Evolutionary conservation across 345 rosid species (phyloP).

Genomic region (Carallia brachiata): DNA sequence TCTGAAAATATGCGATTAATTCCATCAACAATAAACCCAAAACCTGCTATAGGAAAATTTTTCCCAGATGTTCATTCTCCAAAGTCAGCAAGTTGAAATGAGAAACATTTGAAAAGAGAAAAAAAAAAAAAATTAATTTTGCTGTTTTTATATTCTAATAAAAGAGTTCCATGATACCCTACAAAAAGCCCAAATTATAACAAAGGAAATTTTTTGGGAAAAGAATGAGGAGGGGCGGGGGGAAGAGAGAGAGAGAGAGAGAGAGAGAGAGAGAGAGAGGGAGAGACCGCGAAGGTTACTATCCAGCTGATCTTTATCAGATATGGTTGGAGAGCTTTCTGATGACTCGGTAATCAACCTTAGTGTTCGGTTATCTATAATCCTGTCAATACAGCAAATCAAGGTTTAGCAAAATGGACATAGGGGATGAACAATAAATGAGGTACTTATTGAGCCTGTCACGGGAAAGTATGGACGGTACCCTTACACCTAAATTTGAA

Average conservation of each 20-base stretch:
- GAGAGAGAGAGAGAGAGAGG: constrained; percentile 5
- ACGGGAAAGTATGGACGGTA: neutral
- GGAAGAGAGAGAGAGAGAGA: no score
- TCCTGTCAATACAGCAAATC: constrained; percentile 45
- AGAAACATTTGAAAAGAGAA: no score
- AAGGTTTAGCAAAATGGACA: constrained; percentile 14
- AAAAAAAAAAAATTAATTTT: no score
- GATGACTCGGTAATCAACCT: constrained; percentile 75
- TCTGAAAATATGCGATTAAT: neutral
- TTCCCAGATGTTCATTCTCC: neutral
- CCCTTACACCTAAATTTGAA: neutral
- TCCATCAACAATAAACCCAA: neutral
- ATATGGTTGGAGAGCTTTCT: constrained; percentile 58
- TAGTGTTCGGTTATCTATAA: constrained; percentile 80
- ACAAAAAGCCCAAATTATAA: no score
- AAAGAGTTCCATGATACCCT: no score
- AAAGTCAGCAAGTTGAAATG: neutral
- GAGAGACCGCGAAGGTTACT: constrained; percentile 64
- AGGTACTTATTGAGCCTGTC: neutral
- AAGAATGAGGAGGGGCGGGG: no score
- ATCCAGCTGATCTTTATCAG: constrained; percentile 53
- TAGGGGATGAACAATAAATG: neutral
- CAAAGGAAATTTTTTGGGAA: no score
- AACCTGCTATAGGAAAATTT: no score
- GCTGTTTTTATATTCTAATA: no score